phyloP scores from a whole-genome alignment of 2,329 filamentous ascomycete species.

The Septoria linicola region DNA sequence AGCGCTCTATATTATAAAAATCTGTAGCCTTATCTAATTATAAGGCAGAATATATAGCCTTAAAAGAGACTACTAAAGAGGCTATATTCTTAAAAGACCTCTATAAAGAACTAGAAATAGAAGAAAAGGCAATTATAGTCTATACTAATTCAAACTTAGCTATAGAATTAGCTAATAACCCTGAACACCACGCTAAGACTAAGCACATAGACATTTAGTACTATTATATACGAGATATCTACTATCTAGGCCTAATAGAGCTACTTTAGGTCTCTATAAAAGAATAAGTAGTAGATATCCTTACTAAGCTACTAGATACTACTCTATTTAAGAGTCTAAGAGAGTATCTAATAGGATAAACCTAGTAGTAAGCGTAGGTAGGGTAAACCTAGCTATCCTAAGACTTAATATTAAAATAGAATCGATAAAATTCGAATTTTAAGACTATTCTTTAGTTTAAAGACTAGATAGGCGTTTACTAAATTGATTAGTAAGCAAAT shows the following conservation, averaged over 20 bases:
- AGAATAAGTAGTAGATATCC: constrained; percentile 12
- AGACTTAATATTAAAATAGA: background rate
- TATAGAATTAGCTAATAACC: constrained; percentile 15
- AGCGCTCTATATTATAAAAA: constrained; percentile 1
- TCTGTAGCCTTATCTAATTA: constrained; percentile 9
- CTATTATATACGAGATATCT: constrained; percentile 8
- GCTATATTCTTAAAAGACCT: constrained; percentile 15
- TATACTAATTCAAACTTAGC: constrained; percentile 3
- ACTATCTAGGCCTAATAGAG: background rate
- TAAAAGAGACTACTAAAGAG: constrained; percentile 15
- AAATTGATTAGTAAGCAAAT: no score
- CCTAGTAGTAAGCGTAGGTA: no score
- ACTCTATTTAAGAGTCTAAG: constrained; percentile 1
- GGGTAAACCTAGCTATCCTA: no score
- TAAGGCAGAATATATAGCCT: constrained; percentile 12
- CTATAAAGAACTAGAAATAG: constrained; percentile 9
- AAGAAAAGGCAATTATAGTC: constrained; percentile 3
- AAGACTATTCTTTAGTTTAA: background rate
- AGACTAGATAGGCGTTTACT: no score
- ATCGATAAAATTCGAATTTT: background rate
- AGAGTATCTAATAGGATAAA: constrained; percentile 1
- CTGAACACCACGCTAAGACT: constrained; percentile 4
- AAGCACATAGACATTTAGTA: constrained; percentile 18
- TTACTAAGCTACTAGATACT: constrained; percentile 8
- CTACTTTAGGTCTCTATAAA: constrained; percentile 13